Evolutionary conservation across 2,329 filamentous ascomycete genomes (phyloP), one percentile per base, ranked within the genome.

Genomic region (Xylariaceae sp.): DNA sequence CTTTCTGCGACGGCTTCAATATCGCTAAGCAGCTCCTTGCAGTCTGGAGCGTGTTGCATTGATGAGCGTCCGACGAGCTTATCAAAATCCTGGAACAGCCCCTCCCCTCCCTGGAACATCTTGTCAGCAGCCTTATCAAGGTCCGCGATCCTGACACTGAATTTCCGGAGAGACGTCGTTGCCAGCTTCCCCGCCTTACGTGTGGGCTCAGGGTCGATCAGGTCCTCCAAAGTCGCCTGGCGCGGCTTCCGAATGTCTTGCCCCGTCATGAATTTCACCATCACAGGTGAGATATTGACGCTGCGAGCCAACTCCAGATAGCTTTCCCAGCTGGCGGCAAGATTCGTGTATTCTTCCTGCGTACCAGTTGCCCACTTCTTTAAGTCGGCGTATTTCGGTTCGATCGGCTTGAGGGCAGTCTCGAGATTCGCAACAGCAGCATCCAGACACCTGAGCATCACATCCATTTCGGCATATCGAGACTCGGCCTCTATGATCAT

Each of bases 401-500:
- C 85, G 54, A 90, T 76, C 39, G 77, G 79, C 56, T 82, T 85
- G 47, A 91, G 79, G 64, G 89, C 88, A 15, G 83, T 80, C 61
- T 90, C 85, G 48, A 92, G 78, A 61, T 96, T 99, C 55, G 86
- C 85, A 18, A 96, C 83, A 6, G 92, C 94, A 22, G 94, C 89
- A 55, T 89, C 85, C 43, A 95, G 78, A 50, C 87, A 91, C 53
- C 85, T 83, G 63, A 89, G 77, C 66, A 95, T 90, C 45, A 88
- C 82, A 43, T 85, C 81, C 63, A 87, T 85, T 68, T 91, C 87
- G 45, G 76, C 75, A 63, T 89, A 87, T 57, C 88, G 80, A 48
- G 84, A 77, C 60, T 82, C 76, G 17, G 83, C 77, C 54, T 77
- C 71, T 45, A 75, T 72, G 45, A 84, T 82, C 73, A 90, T 85